These are phyloP conservation scores for Quercus cerris DNA, from an alignment of 306 rosid genomes.

Conservation along the genomic window DNA sequence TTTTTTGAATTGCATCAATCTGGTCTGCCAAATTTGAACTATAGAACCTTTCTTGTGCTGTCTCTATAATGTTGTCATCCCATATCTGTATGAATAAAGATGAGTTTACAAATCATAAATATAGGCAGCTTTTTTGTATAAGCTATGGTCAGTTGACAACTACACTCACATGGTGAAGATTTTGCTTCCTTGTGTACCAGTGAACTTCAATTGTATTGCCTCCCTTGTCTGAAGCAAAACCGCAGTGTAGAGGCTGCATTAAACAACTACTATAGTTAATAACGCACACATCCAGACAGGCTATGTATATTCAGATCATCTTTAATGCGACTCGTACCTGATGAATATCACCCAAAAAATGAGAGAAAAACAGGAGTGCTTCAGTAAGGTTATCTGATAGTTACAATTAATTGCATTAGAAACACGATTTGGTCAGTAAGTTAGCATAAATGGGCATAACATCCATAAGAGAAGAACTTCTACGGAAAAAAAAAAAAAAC, in stretches of 20 bases:
- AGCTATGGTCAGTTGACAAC: background rate
- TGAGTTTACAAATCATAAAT: background rate
- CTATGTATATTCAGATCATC: background rate
- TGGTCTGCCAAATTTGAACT: constrained; percentile 37
- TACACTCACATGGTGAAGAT: constrained; percentile 78
- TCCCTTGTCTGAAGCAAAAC: constrained; percentile 69
- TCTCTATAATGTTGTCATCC: constrained; percentile 72
- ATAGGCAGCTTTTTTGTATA: background rate
- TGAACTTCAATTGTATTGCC: constrained; percentile 60
- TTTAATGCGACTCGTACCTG: constrained; percentile 44
- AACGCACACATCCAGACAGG: background rate
- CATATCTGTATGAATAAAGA: constrained; percentile 46
- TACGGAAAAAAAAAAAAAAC: background rate
- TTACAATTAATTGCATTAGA: background rate
- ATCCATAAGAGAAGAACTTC: background rate
- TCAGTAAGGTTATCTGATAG: constrained; percentile 76
- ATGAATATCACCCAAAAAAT: constrained; percentile 84
- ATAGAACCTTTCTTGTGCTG: constrained; percentile 57
- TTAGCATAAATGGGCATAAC: background rate
- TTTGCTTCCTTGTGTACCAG: constrained; percentile 71
- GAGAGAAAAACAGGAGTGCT: constrained; percentile 72
- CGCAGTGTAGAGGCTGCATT: constrained; percentile 89
- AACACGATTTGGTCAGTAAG: constrained; percentile 4
- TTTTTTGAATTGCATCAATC: constrained; percentile 49
- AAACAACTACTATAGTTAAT: background rate